Evolutionary conservation across 805 yeast genomes (phyloP), one percentile per base, ranked within the genome.

Genomic region (Spathaspora boniae): DNA sequence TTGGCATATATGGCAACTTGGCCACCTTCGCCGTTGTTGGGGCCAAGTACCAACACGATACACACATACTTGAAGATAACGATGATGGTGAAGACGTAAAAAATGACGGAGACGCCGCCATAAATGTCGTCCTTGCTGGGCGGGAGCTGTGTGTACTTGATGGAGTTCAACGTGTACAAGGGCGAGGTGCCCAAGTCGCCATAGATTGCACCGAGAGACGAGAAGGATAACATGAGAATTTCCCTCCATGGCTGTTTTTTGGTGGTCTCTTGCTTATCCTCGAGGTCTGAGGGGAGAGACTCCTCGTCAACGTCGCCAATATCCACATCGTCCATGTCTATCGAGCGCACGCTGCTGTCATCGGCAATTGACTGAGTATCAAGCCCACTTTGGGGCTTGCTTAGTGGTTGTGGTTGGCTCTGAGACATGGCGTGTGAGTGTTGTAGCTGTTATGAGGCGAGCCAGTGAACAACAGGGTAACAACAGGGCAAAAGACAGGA

Each of bases 111-210:
- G 26, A 63, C 51, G 2, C 72, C 76, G 9, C 82, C 82, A 32
- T 65, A 60, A 17, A 73, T 48, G 25, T 73, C 73, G 0, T 59
- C 56, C 22, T 55, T 40, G 11, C 62, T 48, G 0, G 76, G 73
- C 3, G 53, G 44, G 15, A 39, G 34, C 16, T 51, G 42, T 15
- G 48, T 45, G 41, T 52, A 59, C 25, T 46, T 53, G 37, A 60
- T 51, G 21, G 65, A 51, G 32, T 69, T 60, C 44, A 66, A 49
- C 8, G 67, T 71, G 50, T 78, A 78, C 35, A 78, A 53, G 3
- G 84, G 83, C 8, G 80, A 73, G 4, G 83, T 77, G 19, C 80
- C 82, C 38, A 78, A 59, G 53, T 78, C 82, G 33, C 84, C 82
- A 48, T 76, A 78, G 26, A 77, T 74, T n/a, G 78, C 77, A 16